A percentile compares a stretch with the other conserved stretches of the same genome.
Evolutionary conservation across 2,329 filamentous ascomycete genomes (phyloP).

Genomic region (Domatiomyces catenatus): DNA sequence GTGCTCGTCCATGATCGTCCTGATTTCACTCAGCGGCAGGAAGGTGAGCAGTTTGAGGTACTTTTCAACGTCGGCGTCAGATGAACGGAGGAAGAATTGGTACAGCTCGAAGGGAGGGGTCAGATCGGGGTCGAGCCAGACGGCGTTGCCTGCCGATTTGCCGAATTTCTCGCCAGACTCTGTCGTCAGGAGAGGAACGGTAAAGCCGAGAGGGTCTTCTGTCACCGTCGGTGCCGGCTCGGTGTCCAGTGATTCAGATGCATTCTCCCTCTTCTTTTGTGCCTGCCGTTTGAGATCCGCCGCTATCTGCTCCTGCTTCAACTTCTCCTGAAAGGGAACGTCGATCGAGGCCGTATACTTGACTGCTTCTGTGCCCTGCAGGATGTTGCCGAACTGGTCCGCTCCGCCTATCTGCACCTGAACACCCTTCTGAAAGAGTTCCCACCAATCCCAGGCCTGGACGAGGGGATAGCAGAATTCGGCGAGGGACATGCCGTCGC

Average conservation of each 20-base stretch:
- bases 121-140: slow-evolving; percentile 77
- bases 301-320: slow-evolving; percentile 2
- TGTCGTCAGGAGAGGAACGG: slow-evolving; percentile 77
- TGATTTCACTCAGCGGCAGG: slow-evolving; percentile 55
- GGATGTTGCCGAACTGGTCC: slow-evolving; percentile 93
- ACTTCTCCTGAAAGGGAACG: slow-evolving; percentile 23
- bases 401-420: slow-evolving; percentile 87
- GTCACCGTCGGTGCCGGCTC: slow-evolving; percentile 14
- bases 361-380: slow-evolving; percentile 73
- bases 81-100: slow-evolving; percentile 69
- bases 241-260: background rate
- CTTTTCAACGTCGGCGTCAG: slow-evolving; percentile 65
- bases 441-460: slow-evolving; percentile 95
- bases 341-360: slow-evolving; percentile 53
- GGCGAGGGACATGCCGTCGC: slow-evolving; percentile 83
- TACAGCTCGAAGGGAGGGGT: slow-evolving; percentile 78
- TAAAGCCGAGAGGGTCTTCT: slow-evolving; percentile 60
- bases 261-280: slow-evolving; percentile 22
- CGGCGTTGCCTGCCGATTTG: slow-evolving; percentile 82
- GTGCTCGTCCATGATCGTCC: slow-evolving; percentile 53
- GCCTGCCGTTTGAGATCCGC: slow-evolving; percentile 13
- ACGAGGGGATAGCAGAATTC: slow-evolving; percentile 89
- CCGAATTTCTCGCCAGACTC: slow-evolving; percentile 79
- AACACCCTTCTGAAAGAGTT: slow-evolving; percentile 56
- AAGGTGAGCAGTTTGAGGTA: slow-evolving; percentile 88